Conservation (phyloP, 169 alveolate genomes). For the Plasmodium blacklocki region DNA sequence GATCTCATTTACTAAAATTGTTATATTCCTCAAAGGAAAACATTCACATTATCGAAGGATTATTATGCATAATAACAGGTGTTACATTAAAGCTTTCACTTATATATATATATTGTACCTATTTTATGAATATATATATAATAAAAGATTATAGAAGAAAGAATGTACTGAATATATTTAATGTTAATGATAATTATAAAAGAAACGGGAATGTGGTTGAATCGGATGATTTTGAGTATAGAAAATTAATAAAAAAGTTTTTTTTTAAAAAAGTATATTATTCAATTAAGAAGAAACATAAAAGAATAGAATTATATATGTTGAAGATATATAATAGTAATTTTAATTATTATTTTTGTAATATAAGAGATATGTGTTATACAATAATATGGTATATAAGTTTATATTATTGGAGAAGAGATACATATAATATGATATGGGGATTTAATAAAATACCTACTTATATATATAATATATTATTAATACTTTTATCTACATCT, state of each 20-base stretch:
- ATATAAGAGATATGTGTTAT: slow-evolving; percentile 41
- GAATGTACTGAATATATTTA: slow-evolving; percentile 12
- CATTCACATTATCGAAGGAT: slow-evolving; percentile 3
- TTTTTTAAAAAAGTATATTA: slow-evolving; percentile 59
- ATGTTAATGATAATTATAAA: neutral
- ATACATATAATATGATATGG: slow-evolving; percentile 59
- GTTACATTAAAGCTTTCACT: slow-evolving; percentile 34
- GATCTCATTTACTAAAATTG: slow-evolving; percentile 31
- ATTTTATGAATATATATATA: slow-evolving; percentile 35
- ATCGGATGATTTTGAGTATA: slow-evolving; percentile 69
- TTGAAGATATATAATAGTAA: slow-evolving; percentile 64
- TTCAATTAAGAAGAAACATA: slow-evolving; percentile 58
- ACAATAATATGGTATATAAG: slow-evolving; percentile 64
- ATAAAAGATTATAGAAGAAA: slow-evolving; percentile 19
- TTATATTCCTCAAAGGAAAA: slow-evolving; percentile 14
- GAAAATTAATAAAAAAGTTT: slow-evolving; percentile 60
- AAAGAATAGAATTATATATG: slow-evolving; percentile 43
- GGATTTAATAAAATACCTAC: slow-evolving; percentile 48
- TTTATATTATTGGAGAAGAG: slow-evolving; percentile 72
- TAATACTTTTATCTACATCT: slow-evolving; percentile 65
- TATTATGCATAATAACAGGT: slow-evolving; percentile 38
- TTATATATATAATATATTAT: slow-evolving; percentile 57
- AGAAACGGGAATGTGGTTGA: slow-evolving; percentile 12
- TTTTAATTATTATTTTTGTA: slow-evolving; percentile 60
- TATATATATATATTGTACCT: slow-evolving; percentile 34